Conservation (phyloP, 495 filamentous ascomycete species). For the Lepidopterella palustris region DNA sequence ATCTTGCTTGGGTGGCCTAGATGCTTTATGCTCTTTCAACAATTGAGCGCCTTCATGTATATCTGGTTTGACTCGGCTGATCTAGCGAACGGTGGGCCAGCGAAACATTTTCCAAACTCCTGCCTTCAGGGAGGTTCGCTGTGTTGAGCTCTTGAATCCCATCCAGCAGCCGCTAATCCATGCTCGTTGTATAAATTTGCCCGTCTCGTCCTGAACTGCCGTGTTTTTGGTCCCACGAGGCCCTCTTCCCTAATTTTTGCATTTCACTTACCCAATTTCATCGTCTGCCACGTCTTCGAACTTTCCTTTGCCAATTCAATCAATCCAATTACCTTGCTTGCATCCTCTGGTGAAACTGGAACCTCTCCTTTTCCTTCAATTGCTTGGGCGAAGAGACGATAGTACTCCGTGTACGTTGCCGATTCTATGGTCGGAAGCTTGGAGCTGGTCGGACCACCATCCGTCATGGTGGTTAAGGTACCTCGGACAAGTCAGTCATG, state of each 20-base stretch:
- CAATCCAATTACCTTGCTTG: slow-evolving; percentile 63
- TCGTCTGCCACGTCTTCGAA: slow-evolving; percentile 55
- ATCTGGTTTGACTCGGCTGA: too few relatives aligned
- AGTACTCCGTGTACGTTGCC: slow-evolving; percentile 67
- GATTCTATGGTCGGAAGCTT: slow-evolving; percentile 57
- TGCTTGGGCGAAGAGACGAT: slow-evolving; percentile 61
- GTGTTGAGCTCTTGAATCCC: too few relatives aligned
- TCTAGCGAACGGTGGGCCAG: too few relatives aligned
- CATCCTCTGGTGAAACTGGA: slow-evolving; percentile 66
- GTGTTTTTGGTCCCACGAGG: not conserved
- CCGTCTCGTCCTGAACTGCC: too few relatives aligned
- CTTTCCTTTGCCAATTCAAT: slow-evolving; percentile 69
- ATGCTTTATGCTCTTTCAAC: slow-evolving; percentile 3
- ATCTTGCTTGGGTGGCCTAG: not conserved
- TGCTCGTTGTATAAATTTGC: too few relatives aligned
- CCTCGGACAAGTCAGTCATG: slow-evolving; percentile 34
- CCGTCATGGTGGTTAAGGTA: slow-evolving; percentile 22
- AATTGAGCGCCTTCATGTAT: slow-evolving; percentile 1
- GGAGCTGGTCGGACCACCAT: slow-evolving; percentile 35
- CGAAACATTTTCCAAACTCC: too few relatives aligned
- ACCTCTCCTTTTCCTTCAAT: slow-evolving; percentile 53
- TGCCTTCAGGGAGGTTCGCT: too few relatives aligned
- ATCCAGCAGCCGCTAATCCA: too few relatives aligned
- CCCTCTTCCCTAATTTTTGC: not conserved
- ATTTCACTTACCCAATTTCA: slow-evolving; percentile 27